Base-by-base conservation (phyloP, 1,284 basidiomycete species). In the Earliella scabrosa region DNA sequence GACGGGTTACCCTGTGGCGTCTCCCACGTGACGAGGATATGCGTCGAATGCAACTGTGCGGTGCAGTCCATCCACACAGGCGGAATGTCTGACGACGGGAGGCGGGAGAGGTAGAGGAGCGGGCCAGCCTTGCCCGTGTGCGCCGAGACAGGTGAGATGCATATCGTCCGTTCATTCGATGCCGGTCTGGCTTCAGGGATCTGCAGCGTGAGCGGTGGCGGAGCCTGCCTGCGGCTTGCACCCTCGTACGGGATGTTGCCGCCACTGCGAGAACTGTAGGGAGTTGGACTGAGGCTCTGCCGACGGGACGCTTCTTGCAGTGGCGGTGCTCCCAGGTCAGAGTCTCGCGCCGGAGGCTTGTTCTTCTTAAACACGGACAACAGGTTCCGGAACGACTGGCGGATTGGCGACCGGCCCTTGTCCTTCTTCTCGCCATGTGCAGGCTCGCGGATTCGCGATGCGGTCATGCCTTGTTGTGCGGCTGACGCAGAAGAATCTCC, bases 321-420 rank as follows among this genome's bases (percentile, higher is more conserved):
- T 38, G 34, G 14, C 14, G 26, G 34, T 4, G 14, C 21, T 4
- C 16, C 27, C 31, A 26, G 2, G 16, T 21, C 21, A 5, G 36
- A 44, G 24, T 75, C 75, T 35, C 68, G 74, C 35, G 66, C 67
- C 4, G 57, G 26, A 49, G 61, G 71, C 56, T 70, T 79, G 70
- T 70, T 77, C 69, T 84, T 88, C 72, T 80, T 87, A 72, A 90
- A 79, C 2, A 83, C 80, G 3, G 85, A 81, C 38, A 90, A 71
- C 23, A 90, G 70, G 63, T 85, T 89, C 39, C 81, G 79, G 63
- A 90, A 76, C 21, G 87, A 90, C 65, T 82, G 82, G 32, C 86
- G 80, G 41, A 90, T 73, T 2, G 84, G 83, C 16, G 83, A 86
- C n/a, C 71, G 65, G 16, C 64, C 64, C 54, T 69, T 70, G 46